Evolutionary conservation across 805 yeast genomes (phyloP).

Genomic region (Pichia californica): DNA sequence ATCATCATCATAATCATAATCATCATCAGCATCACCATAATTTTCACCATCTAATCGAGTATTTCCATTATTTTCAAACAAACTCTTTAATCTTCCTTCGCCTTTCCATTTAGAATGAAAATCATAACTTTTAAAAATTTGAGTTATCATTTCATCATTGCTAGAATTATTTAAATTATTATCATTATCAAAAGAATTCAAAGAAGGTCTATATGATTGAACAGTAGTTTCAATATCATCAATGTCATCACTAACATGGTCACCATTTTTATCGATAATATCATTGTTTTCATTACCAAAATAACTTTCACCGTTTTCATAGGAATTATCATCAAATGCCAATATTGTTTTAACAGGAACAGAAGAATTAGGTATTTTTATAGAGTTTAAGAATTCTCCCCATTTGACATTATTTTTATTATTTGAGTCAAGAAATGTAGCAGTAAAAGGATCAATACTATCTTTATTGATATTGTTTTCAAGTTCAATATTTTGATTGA

Average conservation of each 20-base stretch:
- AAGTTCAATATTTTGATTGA: too few relatives aligned
- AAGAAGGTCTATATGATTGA: background rate
- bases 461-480: background rate
- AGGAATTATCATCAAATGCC: background rate
- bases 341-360: background rate
- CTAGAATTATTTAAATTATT: conserved; percentile 22
- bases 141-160: conserved; percentile 1
- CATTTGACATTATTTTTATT: conserved; percentile 11
- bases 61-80: conserved; percentile 31
- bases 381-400: conserved; percentile 16
- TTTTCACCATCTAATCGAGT: background rate
- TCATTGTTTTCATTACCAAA: too few relatives aligned
- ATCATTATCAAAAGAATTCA: background rate
- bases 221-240: background rate
- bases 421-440: conserved; percentile 11
- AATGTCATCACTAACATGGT: background rate
- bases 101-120: conserved; percentile 65
- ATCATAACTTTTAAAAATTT: conserved; percentile 17
- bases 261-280: background rate
- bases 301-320: background rate
- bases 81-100: conserved; percentile 50
- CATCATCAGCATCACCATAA: background rate
- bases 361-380: conserved; percentile 9
- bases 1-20: background rate
- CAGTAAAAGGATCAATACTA: conserved; percentile 15